These are phyloP conservation scores for Jacaranda copaia DNA, from an alignment of 257 asterid genomes.

Conservation along the genomic window DNA sequence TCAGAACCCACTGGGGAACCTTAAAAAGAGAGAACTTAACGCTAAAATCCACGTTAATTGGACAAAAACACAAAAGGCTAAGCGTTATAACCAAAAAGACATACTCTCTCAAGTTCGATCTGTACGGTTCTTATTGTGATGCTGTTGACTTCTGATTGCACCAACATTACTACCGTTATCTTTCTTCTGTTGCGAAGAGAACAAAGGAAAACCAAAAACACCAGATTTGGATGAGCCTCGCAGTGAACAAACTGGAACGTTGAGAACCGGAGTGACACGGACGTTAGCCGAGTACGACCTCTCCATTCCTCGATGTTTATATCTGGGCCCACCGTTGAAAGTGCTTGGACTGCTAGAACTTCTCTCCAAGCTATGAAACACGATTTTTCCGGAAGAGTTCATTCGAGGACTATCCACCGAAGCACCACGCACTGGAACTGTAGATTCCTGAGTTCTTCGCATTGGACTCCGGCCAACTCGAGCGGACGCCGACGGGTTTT, in stretches of 20 bases:
- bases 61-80: slow-evolving; percentile 27
- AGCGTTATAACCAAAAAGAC: slow-evolving; percentile 5
- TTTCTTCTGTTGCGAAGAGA: slow-evolving; percentile 68
- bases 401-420: slow-evolving; percentile 94
- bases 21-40: slow-evolving; percentile 3
- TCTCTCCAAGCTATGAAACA: slow-evolving; percentile 88
- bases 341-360: slow-evolving; percentile 96
- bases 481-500: slow-evolving; percentile 45
- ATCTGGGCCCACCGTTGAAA: slow-evolving; percentile 74
- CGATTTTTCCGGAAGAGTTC: slow-evolving; percentile 91
- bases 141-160: slow-evolving; percentile 50
- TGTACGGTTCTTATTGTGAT: slow-evolving; percentile 51
- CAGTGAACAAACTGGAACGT: slow-evolving; percentile 87
- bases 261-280: slow-evolving; percentile 89
- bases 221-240: slow-evolving; percentile 85
- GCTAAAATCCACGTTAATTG: slow-evolving; percentile 33
- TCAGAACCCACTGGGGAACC: background rate
- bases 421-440: slow-evolving; percentile 51
- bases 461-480: slow-evolving; percentile 62
- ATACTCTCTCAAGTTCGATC: slow-evolving; percentile 58
- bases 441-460: slow-evolving; percentile 51
- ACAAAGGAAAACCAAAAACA: slow-evolving; percentile 81
- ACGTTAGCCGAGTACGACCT: slow-evolving; percentile 91
- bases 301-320: slow-evolving; percentile 87
- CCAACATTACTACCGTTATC: slow-evolving; percentile 37